phyloP scores from a whole-genome alignment of 108 stramenopile species.

The Pseudonitzschia delicatissima region DNA sequence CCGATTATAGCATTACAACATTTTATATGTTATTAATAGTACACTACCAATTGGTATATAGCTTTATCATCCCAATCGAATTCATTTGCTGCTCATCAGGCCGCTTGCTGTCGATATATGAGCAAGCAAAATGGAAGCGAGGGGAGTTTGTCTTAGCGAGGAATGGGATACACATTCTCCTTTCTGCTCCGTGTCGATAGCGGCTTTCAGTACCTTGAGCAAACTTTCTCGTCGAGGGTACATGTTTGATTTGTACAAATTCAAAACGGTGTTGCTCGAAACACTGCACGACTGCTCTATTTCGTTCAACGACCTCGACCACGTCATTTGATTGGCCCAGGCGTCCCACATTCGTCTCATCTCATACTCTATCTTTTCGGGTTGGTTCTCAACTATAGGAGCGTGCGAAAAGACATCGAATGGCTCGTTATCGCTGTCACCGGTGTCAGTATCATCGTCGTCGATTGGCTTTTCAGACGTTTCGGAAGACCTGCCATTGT shows the following conservation, averaged over 20 bases:
- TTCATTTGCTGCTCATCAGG: conserved; percentile 24
- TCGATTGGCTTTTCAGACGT: not conserved
- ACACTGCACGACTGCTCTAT: conserved; percentile 45
- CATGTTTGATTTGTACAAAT: conserved; percentile 39
- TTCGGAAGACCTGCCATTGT: not conserved
- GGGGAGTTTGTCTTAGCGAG: conserved; percentile 27
- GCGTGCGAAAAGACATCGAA: conserved; percentile 46
- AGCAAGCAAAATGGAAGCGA: conserved; percentile 34
- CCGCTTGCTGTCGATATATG: conserved; percentile 30
- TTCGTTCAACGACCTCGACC: conserved; percentile 33
- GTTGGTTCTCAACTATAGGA: conserved; percentile 13
- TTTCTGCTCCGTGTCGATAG: not conserved
- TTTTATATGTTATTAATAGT: too few species aligned
- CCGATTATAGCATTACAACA: too few species aligned
- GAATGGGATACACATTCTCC: not conserved
- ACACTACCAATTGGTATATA: too few species aligned
- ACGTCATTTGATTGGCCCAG: conserved; percentile 54
- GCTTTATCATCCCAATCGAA: too few species aligned
- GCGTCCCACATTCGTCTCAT: conserved; percentile 55
- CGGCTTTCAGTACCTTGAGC: conserved; percentile 28
- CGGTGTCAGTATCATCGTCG: conserved; percentile 7
- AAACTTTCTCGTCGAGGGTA: conserved; percentile 37
- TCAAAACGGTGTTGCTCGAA: conserved; percentile 14
- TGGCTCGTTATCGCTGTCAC: not conserved
- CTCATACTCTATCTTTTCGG: conserved; percentile 41